These are phyloP conservation scores for Trichocladium uniseriatum DNA, from an alignment of 495 filamentous ascomycete species.

Conservation along the genomic window DNA sequence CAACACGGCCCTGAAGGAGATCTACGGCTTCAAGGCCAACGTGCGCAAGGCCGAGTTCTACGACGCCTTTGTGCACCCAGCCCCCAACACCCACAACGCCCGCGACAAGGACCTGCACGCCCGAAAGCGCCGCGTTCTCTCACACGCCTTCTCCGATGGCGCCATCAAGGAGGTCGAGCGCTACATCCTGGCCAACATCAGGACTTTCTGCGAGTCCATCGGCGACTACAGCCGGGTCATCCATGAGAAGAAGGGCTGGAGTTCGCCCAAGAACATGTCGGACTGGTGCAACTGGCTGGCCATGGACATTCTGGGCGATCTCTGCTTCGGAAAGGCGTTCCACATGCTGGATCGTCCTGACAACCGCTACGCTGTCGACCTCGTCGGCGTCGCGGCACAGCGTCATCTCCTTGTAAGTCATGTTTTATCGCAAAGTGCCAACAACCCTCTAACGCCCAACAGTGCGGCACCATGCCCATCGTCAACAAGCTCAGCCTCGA, in stretches of 20 bases:
- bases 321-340: slow-evolving; percentile 63
- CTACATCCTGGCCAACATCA: slow-evolving; percentile 46
- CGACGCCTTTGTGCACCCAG: slow-evolving; percentile 50
- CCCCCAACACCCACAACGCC: slow-evolving; percentile 50
- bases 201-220: slow-evolving; percentile 42
- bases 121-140: slow-evolving; percentile 53
- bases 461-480: slow-evolving; percentile 47
- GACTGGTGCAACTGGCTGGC: slow-evolving; percentile 57
- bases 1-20: slow-evolving; percentile 46
- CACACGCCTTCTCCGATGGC: slow-evolving; percentile 52
- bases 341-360: slow-evolving; percentile 55
- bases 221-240: slow-evolving; percentile 29
- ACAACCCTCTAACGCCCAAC: background rate
- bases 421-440: background rate
- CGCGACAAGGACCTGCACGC: slow-evolving; percentile 52
- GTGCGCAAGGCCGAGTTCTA: slow-evolving; percentile 59
- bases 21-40: slow-evolving; percentile 53
- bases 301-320: slow-evolving; percentile 65
- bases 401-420: slow-evolving; percentile 46
- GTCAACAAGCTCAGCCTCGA: slow-evolving; percentile 49
- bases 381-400: slow-evolving; percentile 47
- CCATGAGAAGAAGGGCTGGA: slow-evolving; percentile 35
- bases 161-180: slow-evolving; percentile 49
- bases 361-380: slow-evolving; percentile 49
- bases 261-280: slow-evolving; percentile 45